Evolutionary conservation across 2,329 filamentous ascomycete species (phyloP).

Genomic region (Magnaporthales sp.): DNA sequence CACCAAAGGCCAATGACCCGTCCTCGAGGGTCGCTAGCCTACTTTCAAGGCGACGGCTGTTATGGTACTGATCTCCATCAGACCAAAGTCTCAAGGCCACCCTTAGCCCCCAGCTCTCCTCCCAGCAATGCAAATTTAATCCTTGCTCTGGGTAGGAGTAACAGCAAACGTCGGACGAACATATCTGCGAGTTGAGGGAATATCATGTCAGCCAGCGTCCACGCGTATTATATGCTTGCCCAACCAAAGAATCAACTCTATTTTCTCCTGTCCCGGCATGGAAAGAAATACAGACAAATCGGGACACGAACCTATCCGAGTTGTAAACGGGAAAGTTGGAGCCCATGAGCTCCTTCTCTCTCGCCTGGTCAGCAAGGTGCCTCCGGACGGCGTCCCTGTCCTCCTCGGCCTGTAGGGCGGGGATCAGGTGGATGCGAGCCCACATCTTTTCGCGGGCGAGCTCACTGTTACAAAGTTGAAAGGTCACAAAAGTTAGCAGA

Average conservation of each 20-base stretch:
- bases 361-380: slow-evolving; percentile 74
- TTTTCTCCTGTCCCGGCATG: background rate
- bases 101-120: background rate
- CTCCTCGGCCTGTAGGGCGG: slow-evolving; percentile 89
- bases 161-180: slow-evolving; percentile 73
- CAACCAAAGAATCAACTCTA: background rate
- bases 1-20: background rate
- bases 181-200: slow-evolving; percentile 44
- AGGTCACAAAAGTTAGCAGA: background rate
- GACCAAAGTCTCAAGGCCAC: background rate
- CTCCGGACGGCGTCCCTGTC: slow-evolving; percentile 90
- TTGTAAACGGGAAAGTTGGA: slow-evolving; percentile 75
- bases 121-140: background rate
- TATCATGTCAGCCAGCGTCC: background rate
- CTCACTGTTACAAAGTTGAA: slow-evolving; percentile 50
- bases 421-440: slow-evolving; percentile 90
- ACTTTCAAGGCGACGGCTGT: background rate
- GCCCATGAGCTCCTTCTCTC: slow-evolving; percentile 86
- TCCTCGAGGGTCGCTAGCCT: background rate
- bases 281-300: background rate
- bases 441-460: slow-evolving; percentile 97
- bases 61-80: background rate
- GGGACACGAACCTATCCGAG: slow-evolving; percentile 63
- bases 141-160: slow-evolving; percentile 40
- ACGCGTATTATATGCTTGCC: too few species aligned